phyloP scores from a whole-genome alignment of 2,329 filamentous ascomycete genomes.

The Cladosporium sp. region DNA sequence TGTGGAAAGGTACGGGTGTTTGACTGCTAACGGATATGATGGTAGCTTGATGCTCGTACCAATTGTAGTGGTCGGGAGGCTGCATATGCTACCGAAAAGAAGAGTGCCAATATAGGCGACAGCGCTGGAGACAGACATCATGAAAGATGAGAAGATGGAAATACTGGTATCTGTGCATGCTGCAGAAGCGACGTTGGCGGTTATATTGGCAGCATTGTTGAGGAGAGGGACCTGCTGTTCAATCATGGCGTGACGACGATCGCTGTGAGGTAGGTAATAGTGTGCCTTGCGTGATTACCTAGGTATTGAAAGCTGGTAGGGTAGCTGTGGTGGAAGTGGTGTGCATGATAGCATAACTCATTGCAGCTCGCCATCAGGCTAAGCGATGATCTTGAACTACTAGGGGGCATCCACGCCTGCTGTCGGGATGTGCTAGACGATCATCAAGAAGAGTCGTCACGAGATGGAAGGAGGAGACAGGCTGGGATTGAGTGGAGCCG shows the following conservation, averaged over 20 bases:
- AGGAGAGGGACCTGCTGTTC: neutral
- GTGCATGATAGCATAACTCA: neutral
- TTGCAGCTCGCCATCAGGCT: neutral
- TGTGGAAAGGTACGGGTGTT: conserved; percentile 38
- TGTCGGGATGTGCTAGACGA: neutral
- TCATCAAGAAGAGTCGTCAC: neutral
- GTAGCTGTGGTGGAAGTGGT: neutral
- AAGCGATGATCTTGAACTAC: neutral
- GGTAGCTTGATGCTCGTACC: conserved; percentile 20
- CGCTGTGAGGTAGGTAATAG: neutral
- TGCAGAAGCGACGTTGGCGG: neutral
- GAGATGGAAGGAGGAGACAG: neutral
- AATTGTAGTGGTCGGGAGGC: neutral
- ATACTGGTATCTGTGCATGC: neutral
- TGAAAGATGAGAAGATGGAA: neutral
- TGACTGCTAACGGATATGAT: conserved; percentile 36
- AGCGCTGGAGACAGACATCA: neutral
- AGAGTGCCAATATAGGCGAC: neutral
- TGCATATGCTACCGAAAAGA: neutral
- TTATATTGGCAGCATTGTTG: neutral
- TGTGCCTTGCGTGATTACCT: neutral
- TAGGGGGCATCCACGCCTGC: neutral
- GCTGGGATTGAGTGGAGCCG: neutral
- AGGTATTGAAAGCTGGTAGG: neutral
- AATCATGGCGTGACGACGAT: conserved; percentile 5